These are phyloP conservation scores for Epicoccum sorghinum DNA, from an alignment of 2,329 filamentous ascomycete genomes.

Conservation along the genomic window DNA sequence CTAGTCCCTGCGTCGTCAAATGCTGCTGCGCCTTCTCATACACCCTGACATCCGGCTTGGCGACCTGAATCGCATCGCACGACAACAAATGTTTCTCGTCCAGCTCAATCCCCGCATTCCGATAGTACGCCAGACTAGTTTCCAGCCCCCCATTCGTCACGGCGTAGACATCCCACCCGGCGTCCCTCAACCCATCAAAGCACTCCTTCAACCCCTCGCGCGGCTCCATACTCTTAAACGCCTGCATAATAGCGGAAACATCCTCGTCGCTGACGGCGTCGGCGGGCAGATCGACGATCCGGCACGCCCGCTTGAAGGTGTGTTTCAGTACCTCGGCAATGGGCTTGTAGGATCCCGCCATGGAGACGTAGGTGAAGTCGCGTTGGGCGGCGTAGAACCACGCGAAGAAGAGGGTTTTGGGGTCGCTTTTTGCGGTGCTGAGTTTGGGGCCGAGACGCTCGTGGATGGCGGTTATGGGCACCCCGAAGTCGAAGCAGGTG, in stretches of 20 bases:
- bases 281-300: conserved; percentile 24
- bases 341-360: conserved; percentile 25
- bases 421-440: conserved; percentile 17
- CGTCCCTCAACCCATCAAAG: conserved; percentile 27
- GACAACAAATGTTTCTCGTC: conserved; percentile 28
- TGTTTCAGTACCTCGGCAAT: conserved; percentile 28
- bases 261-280: conserved; percentile 27
- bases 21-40: conserved; percentile 28
- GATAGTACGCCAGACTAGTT: conserved; percentile 26
- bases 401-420: conserved; percentile 34
- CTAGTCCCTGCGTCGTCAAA: conserved; percentile 15
- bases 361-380: conserved; percentile 34
- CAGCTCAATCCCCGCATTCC: conserved; percentile 23
- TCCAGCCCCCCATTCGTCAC: conserved; percentile 33
- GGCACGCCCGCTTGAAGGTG: conserved; percentile 29
- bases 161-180: conserved; percentile 28
- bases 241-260: conserved; percentile 25
- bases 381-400: conserved; percentile 38
- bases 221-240: conserved; percentile 30
- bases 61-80: conserved; percentile 27
- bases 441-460: conserved; percentile 22
- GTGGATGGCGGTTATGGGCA: conserved; percentile 27
- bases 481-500: conserved; percentile 31
- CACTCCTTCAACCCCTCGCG: conserved; percentile 28
- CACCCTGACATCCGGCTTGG: conserved; percentile 30